These are phyloP conservation scores for Lactarius vividus DNA, from an alignment of 768 basidiomycete species.

Conservation along the genomic window DNA sequence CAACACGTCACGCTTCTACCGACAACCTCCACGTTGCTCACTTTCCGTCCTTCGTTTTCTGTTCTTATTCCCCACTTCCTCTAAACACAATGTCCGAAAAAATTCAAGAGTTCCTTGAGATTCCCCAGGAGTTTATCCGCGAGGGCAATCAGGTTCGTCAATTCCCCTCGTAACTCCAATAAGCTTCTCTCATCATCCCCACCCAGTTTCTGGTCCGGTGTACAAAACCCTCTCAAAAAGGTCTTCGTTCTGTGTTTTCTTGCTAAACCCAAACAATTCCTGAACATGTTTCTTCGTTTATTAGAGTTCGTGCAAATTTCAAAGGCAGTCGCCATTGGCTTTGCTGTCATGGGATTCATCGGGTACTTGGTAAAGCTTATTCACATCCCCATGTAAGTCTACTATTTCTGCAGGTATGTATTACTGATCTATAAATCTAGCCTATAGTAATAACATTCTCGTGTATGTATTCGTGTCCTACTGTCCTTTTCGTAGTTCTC, in stretches of 20 bases:
- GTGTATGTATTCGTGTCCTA: conserved; percentile 63
- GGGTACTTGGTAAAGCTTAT: conserved; percentile 98
- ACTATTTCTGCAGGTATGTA: conserved; percentile 4
- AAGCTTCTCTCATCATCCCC: conserved; percentile 21
- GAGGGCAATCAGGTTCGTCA: conserved; percentile 86
- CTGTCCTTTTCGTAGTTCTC: conserved; percentile 23
- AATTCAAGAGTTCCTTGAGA: conserved; percentile 84
- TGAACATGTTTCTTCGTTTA: conserved; percentile 16
- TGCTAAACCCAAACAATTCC: not conserved
- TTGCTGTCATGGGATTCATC: conserved; percentile 99
- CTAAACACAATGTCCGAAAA: conserved; percentile 77
- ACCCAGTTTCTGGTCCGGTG: conserved; percentile 91
- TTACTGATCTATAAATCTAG: conserved; percentile 25
- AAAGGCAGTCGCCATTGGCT: conserved; percentile 94
- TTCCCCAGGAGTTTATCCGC: conserved; percentile 87
- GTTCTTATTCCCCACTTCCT: conserved; percentile 21
- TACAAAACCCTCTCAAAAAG: conserved; percentile 96
- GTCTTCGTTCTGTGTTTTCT: conserved; percentile 43
- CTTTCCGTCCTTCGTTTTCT: conserved; percentile 8
- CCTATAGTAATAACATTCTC: conserved; percentile 87
- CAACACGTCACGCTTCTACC: conserved; percentile 32
- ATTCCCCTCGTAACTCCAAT: not conserved
- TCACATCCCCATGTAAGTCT: conserved; percentile 93
- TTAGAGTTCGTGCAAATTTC: conserved; percentile 94
- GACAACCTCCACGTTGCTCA: conserved; percentile 12